These are phyloP conservation scores for Barnettozyma californica DNA, from an alignment of 805 yeast species.

Conservation along the genomic window DNA sequence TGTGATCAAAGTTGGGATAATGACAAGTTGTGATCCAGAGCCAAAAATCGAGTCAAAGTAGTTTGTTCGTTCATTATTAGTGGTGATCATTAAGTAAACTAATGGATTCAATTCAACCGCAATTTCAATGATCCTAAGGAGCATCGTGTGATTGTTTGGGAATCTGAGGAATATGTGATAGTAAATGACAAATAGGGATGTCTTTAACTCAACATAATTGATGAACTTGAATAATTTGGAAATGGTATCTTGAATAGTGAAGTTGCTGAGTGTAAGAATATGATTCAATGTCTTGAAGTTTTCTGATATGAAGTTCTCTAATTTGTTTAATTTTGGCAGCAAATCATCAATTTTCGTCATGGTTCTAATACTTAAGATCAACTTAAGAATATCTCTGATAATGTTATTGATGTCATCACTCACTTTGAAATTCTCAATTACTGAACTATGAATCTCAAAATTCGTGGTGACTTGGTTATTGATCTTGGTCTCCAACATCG, in stretches of 20 bases:
- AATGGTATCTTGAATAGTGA: slow-evolving; percentile 15
- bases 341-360: slow-evolving; percentile 35
- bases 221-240: slow-evolving; percentile 25
- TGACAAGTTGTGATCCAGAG: slow-evolving; percentile 18
- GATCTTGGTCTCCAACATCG: slow-evolving; percentile 30
- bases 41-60: slow-evolving; percentile 25
- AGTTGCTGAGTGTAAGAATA: slow-evolving; percentile 24
- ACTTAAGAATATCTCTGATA: slow-evolving; percentile 30
- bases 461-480: slow-evolving; percentile 32
- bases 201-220: slow-evolving; percentile 25
- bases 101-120: slow-evolving; percentile 23
- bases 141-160: slow-evolving; percentile 7
- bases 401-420: slow-evolving; percentile 28
- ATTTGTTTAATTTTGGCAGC: slow-evolving; percentile 27
- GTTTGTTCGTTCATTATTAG: slow-evolving; percentile 21
- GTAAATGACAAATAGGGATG: slow-evolving; percentile 23
- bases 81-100: slow-evolving; percentile 20
- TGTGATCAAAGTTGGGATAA: slow-evolving; percentile 18
- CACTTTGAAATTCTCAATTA: slow-evolving; percentile 29
- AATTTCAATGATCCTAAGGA: slow-evolving; percentile 16
- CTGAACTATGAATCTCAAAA: slow-evolving; percentile 36
- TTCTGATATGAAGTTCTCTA: slow-evolving; percentile 32
- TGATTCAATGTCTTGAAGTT: slow-evolving; percentile 28
- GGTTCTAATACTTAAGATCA: slow-evolving; percentile 36
- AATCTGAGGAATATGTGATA: slow-evolving; percentile 21